Evolutionary conservation across 371 early-diverging fungal species (phyloP), one percentile per base, ranked within the genome.

Genomic region (Parasitella parasitica): DNA sequence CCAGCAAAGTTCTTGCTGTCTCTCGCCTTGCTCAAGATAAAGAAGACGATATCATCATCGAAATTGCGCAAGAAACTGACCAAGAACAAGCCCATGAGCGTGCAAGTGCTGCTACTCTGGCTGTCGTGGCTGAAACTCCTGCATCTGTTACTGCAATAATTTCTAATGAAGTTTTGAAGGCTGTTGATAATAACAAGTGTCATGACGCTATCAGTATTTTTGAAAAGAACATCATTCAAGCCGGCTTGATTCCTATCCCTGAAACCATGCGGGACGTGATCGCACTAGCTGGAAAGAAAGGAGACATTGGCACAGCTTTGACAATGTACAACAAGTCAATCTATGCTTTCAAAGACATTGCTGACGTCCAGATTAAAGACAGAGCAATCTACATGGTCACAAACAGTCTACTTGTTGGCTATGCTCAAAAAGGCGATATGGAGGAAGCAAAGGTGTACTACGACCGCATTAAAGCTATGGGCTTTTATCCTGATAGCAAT

Each of bases 301-400:
- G 75, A 18, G 58, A 72, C 20, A 55, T 74, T n/a, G 61, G 72
- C 4, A 41, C 57, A 5, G 72, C 76, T 4, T 24, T 70, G 0
- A 37, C 46, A 11, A 48, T 79, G 35, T 76, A 70, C 41, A 36
- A 70, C 7, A 54, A 63, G 1, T 69, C 73, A 5, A 48, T 75
- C 15, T 97, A 98, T 77, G 84, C 89, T 62, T 74, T 80, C 69
- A 84, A 86, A 39, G 94, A 94, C 48, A 93, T 97, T 76, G 76
- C 88, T 78, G 20, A 57, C 57, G 12, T 63, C 36, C 24, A 64
- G 22, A 11, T 34, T 15, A 30, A 34, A 2, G 46, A 61, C 8
- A 24, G 66, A 24, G 77, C 78, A 8, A 53, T 72, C 5, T 73
- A 76, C 30, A 50, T 69, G 43, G 64, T 66, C 15, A 71, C 71